These are phyloP conservation scores for Parafenestella ontariensis DNA, from an alignment of 2,329 filamentous ascomycete genomes.

Conservation along the genomic window DNA sequence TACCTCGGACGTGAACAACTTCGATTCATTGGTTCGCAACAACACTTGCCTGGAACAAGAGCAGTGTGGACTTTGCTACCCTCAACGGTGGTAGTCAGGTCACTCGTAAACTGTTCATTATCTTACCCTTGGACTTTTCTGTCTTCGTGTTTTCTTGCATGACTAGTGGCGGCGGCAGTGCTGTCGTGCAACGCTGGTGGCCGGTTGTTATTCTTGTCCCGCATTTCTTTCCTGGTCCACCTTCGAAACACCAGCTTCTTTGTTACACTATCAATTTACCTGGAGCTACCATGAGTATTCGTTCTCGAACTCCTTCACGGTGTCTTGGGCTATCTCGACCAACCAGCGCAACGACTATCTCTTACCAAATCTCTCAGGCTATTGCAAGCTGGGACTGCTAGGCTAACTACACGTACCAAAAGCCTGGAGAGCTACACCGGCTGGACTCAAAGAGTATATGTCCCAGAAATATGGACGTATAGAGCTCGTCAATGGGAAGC, in stretches of 20 bases:
- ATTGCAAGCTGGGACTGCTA: neutral
- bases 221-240: conserved; percentile 8
- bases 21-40: conserved; percentile 24
- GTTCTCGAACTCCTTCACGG: neutral
- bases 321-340: neutral
- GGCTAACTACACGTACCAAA: neutral
- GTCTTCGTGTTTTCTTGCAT: conserved; percentile 15
- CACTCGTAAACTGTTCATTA: conserved; percentile 11
- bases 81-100: conserved; percentile 13
- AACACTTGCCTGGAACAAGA: conserved; percentile 17
- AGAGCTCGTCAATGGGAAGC: conserved; percentile 17
- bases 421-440: neutral
- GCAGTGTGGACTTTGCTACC: conserved; percentile 3
- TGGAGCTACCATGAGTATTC: neutral
- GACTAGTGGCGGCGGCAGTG: conserved; percentile 19
- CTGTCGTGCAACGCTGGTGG: conserved; percentile 22
- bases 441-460: neutral
- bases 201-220: conserved; percentile 7
- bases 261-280: conserved; percentile 15
- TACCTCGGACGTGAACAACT: conserved; percentile 14
- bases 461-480: neutral
- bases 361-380: neutral
- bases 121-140: conserved; percentile 7
- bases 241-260: neutral
- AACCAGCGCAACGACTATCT: neutral